Percentiles rank a stretch among this genome's conserved stretches.
Evolutionary conservation across 2,329 filamentous ascomycete genomes (phyloP).

Genomic region (Periconia macrospinosa): DNA sequence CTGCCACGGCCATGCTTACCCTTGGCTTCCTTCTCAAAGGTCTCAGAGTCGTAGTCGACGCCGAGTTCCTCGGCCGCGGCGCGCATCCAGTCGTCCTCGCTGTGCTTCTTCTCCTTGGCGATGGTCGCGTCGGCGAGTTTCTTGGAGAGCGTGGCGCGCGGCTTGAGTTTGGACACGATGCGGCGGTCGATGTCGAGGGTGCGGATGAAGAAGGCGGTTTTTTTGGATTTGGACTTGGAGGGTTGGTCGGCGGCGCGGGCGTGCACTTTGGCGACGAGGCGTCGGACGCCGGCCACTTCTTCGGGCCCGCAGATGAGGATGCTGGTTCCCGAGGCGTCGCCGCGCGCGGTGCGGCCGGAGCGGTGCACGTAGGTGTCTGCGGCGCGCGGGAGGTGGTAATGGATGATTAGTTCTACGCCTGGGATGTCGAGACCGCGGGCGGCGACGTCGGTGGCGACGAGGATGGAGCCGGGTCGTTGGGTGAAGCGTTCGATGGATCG

Average conservation of each 20-base stretch:
- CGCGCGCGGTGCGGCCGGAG: constrained; percentile 90
- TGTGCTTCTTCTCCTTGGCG: constrained; percentile 83
- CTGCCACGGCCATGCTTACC: constrained; percentile 66
- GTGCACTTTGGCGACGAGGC: constrained; percentile 87
- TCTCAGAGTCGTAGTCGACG: constrained; percentile 89
- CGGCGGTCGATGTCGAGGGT: constrained; percentile 83
- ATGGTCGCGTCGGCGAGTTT: constrained; percentile 78
- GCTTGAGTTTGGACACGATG: constrained; percentile 74
- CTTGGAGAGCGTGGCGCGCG: constrained; percentile 79
- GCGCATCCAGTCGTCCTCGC: constrained; percentile 82
- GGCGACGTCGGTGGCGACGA: constrained; percentile 92
- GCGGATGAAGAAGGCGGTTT: constrained; percentile 68
- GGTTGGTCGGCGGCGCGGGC: constrained; percentile 51
- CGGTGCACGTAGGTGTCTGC: constrained; percentile 95
- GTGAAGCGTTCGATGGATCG: constrained; percentile 89
- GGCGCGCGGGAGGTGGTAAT: constrained; percentile 91
- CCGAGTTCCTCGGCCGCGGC: constrained; percentile 88
- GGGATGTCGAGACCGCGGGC: constrained; percentile 93
- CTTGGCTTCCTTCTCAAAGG: constrained; percentile 65
- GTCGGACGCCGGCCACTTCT: constrained; percentile 80
- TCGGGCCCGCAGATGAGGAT: constrained; percentile 89
- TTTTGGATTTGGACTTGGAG: constrained; percentile 50
- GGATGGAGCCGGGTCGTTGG: constrained; percentile 64
- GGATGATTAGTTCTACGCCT: constrained; percentile 83
- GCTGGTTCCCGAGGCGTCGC: constrained; percentile 73